Evolutionary conservation across 805 yeast genomes (phyloP).

Genomic region (Saccharomycopsis fibuligera): DNA sequence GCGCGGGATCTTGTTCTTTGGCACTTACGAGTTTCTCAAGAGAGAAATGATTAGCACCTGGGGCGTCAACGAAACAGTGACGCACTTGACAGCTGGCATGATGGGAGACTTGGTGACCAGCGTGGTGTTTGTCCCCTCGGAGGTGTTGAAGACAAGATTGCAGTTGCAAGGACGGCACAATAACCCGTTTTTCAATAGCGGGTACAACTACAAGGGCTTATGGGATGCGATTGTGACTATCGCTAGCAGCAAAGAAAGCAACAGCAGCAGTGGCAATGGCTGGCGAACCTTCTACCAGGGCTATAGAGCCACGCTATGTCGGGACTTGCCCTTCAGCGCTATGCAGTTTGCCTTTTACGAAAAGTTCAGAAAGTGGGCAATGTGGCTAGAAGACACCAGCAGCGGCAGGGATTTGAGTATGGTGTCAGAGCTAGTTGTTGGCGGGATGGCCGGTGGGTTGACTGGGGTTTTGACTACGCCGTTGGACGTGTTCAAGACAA

Average conservation of each 20-base stretch:
- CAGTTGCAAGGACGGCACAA: constrained; percentile 88
- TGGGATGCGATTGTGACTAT: constrained; percentile 65
- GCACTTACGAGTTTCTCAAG: constrained; percentile 80
- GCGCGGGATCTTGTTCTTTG: constrained; percentile 86
- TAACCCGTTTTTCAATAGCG: constrained; percentile 71
- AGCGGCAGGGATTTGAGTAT: constrained; percentile 43
- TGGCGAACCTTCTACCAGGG: constrained; percentile 74
- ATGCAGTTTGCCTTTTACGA: constrained; percentile 95
- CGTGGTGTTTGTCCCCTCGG: constrained; percentile 88
- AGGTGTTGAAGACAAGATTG: constrained; percentile 85
- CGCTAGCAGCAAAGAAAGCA: constrained; percentile 44
- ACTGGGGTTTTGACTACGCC: constrained; percentile 83
- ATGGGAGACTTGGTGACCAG: constrained; percentile 88
- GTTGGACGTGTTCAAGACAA: constrained; percentile 69
- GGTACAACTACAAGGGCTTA: constrained; percentile 77
- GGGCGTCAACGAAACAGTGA: constrained; percentile 64
- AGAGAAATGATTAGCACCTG: constrained; percentile 58
- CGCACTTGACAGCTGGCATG: constrained; percentile 81
- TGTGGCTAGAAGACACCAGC: constrained; percentile 28
- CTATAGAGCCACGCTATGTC: constrained; percentile 83
- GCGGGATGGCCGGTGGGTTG: constrained; percentile 84
- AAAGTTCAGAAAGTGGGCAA: constrained; percentile 61
- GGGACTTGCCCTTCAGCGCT: constrained; percentile 95
- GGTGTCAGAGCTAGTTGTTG: constrained; percentile 66
- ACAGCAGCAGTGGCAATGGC: no score